Base-by-base conservation (phyloP, 192 early-diverging fungal species). In the Coemansia sp. region DNA sequence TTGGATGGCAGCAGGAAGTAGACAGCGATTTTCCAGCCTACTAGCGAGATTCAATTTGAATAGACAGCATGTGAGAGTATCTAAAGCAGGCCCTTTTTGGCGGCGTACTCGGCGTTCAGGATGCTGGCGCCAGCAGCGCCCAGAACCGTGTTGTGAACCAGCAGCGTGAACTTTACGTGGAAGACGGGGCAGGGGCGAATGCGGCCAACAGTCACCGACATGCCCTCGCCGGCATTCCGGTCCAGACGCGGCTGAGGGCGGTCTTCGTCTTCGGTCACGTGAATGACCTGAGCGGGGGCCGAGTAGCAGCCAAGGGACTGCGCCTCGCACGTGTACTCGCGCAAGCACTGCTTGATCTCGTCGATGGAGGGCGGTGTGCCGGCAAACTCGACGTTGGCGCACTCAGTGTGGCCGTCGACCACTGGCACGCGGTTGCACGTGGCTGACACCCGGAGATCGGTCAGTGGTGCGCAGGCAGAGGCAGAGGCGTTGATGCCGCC, bases 361-460 rank as follows among this genome's bases (percentile, higher is more conserved):
- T 93, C 93, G 21, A 89, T 67, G 13, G 90, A 86, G 37, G 96
- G 96, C 73, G 83, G 78, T 3, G 64, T 26, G 35, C 72, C 64
- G 1, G 68, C 77, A 84, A 99, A 99, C 77, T 94, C 89, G 23
- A 99, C 82, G 56, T 86, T 91, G 7, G 96, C 94, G 73, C 87
- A 89, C 77, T 94, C 93, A 45, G 89, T 92, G 79, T 99, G 97
- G 10, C 97, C 97, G 76, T 99, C 97, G 26, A 99, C 81, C 33
- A 99, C 95, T 31, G 95, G 88, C 14, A 99, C 97, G 65, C 97
- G 92, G 82, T 95, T 95, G 84, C 97, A 99, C 11, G 90, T 91
- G 14, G 97, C 97, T 6, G 93, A 95, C 20, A 99, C 92, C n/a
- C 80, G 81, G 14, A 92, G 88, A 18, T 82, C 70, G 6, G 74